Conservation (phyloP, 176 grass and related monocot genomes). For the Phragmites australis region DNA sequence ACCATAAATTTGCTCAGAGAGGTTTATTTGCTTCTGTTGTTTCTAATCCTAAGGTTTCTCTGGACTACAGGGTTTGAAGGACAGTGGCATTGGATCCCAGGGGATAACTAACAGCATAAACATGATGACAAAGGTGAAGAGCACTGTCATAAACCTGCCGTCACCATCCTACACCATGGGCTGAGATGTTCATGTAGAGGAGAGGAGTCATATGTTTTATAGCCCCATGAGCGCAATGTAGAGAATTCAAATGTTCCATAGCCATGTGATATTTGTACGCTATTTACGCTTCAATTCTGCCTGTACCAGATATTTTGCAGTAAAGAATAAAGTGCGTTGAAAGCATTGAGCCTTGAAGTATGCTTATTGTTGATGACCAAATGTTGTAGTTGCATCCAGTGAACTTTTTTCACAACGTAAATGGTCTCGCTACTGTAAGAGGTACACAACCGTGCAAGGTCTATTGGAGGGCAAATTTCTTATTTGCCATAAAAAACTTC, state of each 20-base stretch:
- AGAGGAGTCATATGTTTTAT: constrained; percentile 1
- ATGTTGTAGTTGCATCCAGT: not conserved
- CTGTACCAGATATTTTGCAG: constrained; percentile 34
- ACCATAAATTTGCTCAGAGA: not conserved
- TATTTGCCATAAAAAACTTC: no score
- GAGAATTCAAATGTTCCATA: constrained; percentile 41
- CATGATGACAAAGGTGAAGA: constrained; percentile 99
- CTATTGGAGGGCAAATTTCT: no score
- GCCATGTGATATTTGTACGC: constrained; percentile 20
- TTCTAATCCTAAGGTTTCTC: not conserved
- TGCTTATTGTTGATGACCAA: not conserved
- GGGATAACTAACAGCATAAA: constrained; percentile 99
- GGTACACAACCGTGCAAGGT: not conserved
- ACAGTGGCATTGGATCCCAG: constrained; percentile 97
- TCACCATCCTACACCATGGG: constrained; percentile 94
- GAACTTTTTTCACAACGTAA: not conserved
- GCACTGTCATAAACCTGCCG: constrained; percentile 90
- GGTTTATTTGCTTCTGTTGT: not conserved
- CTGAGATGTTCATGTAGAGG: constrained; percentile 40
- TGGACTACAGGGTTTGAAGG: constrained; percentile 76
- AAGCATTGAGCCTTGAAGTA: not conserved
- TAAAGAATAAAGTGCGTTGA: constrained; percentile 36
- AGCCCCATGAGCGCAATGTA: constrained; percentile 28
- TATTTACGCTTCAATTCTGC: constrained; percentile 18
- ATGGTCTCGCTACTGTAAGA: no score